These are phyloP conservation scores for Meyerozyma sp. DNA, from an alignment of 1,139 yeast species.

Conservation along the genomic window DNA sequence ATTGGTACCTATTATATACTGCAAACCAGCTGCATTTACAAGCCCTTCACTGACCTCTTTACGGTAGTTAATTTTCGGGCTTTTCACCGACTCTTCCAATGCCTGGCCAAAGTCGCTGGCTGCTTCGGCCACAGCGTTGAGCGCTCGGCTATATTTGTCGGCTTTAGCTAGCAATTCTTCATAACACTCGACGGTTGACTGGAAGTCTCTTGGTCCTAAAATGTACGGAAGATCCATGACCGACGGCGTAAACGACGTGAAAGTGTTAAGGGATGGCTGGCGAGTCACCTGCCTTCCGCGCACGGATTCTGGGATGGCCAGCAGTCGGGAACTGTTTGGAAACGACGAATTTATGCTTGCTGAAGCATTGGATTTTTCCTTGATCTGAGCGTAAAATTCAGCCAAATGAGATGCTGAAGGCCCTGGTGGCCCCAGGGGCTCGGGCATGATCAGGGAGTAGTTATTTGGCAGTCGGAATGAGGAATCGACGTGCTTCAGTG, in stretches of 20 bases:
- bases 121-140: slow-evolving; percentile 49
- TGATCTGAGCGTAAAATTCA: not conserved
- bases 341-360: not conserved
- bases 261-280: slow-evolving; percentile 27
- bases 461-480: not conserved
- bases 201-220: slow-evolving; percentile 55
- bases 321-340: not conserved
- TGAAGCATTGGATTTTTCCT: not conserved
- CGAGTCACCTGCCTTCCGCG: slow-evolving; percentile 7
- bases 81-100: slow-evolving; percentile 49
- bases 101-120: slow-evolving; percentile 74
- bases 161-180: slow-evolving; percentile 48
- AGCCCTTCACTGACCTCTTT: slow-evolving; percentile 62
- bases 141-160: slow-evolving; percentile 42
- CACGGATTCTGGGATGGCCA: not conserved
- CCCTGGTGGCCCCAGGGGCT: not conserved
- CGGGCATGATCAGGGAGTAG: not conserved
- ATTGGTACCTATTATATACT: slow-evolving; percentile 72
- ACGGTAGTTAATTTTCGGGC: slow-evolving; percentile 66
- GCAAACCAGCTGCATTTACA: slow-evolving; percentile 71
- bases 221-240: slow-evolving; percentile 55
- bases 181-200: slow-evolving; percentile 43
- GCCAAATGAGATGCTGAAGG: not conserved
- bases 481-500: not conserved
- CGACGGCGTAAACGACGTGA: slow-evolving; percentile 45